Evolutionary conservation across 495 filamentous ascomycete species (phyloP).

Genomic region (Penicillium canariense): DNA sequence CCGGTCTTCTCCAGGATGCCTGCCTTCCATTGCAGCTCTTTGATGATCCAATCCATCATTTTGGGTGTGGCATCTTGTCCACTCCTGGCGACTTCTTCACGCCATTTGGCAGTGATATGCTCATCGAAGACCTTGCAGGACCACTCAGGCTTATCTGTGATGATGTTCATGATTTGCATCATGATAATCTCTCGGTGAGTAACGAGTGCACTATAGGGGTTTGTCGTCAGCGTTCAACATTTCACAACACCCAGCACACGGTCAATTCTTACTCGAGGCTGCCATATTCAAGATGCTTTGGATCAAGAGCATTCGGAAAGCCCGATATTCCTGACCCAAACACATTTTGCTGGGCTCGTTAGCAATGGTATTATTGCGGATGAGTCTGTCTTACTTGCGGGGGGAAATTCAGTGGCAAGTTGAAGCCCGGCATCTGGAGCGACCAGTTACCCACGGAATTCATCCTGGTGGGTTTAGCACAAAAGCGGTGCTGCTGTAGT

Average conservation of each 20-base stretch:
- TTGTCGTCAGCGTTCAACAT: neutral
- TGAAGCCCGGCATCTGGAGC: slow-evolving; percentile 12
- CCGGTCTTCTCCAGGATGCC: slow-evolving; percentile 28
- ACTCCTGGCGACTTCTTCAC: slow-evolving; percentile 27
- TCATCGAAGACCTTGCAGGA: slow-evolving; percentile 44
- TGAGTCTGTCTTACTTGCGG: neutral
- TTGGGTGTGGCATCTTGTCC: slow-evolving; percentile 35
- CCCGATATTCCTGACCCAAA: neutral
- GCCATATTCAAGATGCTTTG: neutral
- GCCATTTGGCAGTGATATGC: slow-evolving; percentile 37
- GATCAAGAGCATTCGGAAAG: slow-evolving; percentile 1
- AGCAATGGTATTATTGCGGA: neutral
- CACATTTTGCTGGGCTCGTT: slow-evolving; percentile 1
- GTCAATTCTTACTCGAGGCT: neutral
- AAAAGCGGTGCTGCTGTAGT: neutral
- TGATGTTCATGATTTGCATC: slow-evolving; percentile 35
- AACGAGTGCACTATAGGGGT: slow-evolving; percentile 2
- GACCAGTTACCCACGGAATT: neutral
- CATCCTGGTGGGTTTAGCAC: neutral
- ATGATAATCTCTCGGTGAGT: slow-evolving; percentile 39
- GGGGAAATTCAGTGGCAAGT: slow-evolving; percentile 3
- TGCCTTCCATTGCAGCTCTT: slow-evolving; percentile 50
- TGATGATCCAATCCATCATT: slow-evolving; percentile 53
- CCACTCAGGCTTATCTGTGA: slow-evolving; percentile 51
- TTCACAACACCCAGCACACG: too few relatives aligned